Conservation (phyloP, 495 filamentous ascomycete species). For the Penicillium mononematosum region DNA sequence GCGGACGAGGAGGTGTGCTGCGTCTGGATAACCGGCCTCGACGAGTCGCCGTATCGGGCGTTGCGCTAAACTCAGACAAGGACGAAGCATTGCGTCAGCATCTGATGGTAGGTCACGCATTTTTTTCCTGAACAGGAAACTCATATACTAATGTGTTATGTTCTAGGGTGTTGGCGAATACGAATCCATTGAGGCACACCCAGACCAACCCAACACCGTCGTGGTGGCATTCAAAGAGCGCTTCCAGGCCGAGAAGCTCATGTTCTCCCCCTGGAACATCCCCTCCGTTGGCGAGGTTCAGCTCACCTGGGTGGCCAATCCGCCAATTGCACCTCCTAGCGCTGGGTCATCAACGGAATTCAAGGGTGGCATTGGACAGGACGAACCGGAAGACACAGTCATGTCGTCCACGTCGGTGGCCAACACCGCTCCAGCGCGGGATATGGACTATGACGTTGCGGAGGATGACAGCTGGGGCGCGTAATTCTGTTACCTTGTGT, state of each 20-base stretch:
- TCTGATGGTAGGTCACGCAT: slow-evolving; percentile 66
- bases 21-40: slow-evolving; percentile 87
- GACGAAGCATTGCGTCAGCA: slow-evolving; percentile 85
- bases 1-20: slow-evolving; percentile 55
- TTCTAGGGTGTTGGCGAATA: slow-evolving; percentile 78
- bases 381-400: slow-evolving; percentile 33
- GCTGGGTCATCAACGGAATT: slow-evolving; percentile 21
- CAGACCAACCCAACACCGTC: slow-evolving; percentile 54
- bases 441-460: slow-evolving; percentile 55
- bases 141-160: slow-evolving; percentile 9
- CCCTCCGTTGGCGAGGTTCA: slow-evolving; percentile 75
- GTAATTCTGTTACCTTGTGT: slow-evolving; percentile 6
- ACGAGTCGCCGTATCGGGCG: slow-evolving; percentile 68
- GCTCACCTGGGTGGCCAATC: slow-evolving; percentile 65
- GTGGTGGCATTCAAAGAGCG: slow-evolving; percentile 85
- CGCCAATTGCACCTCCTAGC: slow-evolving; percentile 27
- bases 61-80: slow-evolving; percentile 65
- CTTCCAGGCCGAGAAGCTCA: slow-evolving; percentile 83
- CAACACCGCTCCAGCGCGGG: slow-evolving; percentile 27
- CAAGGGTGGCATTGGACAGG: slow-evolving; percentile 32
- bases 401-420: slow-evolving; percentile 36
- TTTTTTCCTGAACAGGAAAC: slow-evolving; percentile 23
- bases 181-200: slow-evolving; percentile 67
- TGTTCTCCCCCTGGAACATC: slow-evolving; percentile 65
- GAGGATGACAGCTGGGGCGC: slow-evolving; percentile 51